Conservation (phyloP, 169 alveolate genomes). For the Plasmodium knowlesi region DNA sequence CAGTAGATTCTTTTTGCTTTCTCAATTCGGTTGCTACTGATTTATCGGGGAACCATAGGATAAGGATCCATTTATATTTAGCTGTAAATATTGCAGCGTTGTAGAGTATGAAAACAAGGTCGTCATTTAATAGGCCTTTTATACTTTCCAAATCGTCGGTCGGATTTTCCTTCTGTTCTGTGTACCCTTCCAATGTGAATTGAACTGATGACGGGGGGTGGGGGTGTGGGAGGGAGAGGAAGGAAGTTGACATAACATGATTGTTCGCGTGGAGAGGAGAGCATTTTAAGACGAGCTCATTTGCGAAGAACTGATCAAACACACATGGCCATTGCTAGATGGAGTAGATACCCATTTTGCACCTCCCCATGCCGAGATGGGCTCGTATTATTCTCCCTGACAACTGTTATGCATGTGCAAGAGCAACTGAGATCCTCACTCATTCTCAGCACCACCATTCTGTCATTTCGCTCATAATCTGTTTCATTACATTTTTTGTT, state of each 20-base stretch:
- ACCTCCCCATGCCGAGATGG: neutral
- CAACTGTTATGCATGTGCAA: no score
- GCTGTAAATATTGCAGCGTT: conserved; percentile 10
- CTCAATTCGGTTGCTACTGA: neutral
- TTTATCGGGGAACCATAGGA: conserved; percentile 55
- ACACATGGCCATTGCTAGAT: neutral
- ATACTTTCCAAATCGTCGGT: conserved; percentile 28
- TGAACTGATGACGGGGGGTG: conserved; percentile 21
- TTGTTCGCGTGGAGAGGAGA: neutral
- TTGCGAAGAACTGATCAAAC: neutral
- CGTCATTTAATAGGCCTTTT: conserved; percentile 11
- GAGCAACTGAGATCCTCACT: neutral
- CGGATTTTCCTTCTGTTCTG: conserved; percentile 18
- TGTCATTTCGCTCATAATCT: neutral
- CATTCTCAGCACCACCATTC: neutral
- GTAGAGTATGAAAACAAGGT: conserved; percentile 9
- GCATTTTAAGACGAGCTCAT: neutral
- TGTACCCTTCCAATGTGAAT: conserved; percentile 14
- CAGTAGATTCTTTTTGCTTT: neutral
- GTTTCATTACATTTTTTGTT: conserved; percentile 31
- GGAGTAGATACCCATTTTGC: neutral
- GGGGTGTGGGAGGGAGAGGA: neutral
- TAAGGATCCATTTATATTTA: conserved; percentile 25
- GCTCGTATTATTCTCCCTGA: neutral
- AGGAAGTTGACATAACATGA: neutral